phyloP scores from a whole-genome alignment of 23 red algal genomes.

The Gracilariopsis chorda region DNA sequence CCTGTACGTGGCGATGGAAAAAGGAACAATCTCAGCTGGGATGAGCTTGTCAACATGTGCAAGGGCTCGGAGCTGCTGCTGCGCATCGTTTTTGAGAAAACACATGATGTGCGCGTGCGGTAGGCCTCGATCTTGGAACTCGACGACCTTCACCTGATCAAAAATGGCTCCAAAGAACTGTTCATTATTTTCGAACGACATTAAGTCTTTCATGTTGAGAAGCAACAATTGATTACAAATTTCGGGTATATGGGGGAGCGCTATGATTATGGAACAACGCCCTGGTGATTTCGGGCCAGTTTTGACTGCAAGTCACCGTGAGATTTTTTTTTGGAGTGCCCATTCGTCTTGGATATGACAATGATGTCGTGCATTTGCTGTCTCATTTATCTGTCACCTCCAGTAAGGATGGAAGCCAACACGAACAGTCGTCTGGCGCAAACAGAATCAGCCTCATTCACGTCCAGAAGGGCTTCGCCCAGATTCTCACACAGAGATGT shows the following conservation, averaged over 20 bases:
- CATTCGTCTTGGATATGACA: background rate
- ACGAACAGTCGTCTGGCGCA: background rate
- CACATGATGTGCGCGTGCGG: background rate
- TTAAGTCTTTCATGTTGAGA: background rate
- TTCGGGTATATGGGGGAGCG: background rate
- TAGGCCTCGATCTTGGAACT: background rate
- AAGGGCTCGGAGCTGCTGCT: background rate
- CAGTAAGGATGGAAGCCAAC: background rate
- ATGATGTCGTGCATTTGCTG: conserved; percentile 21
- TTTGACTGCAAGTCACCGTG: conserved; percentile 10
- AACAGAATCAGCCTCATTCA: background rate
- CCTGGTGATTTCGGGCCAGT: background rate
- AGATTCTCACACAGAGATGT: background rate
- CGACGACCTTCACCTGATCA: background rate
- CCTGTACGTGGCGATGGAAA: no score
- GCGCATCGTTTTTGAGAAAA: background rate
- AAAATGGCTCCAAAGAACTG: background rate
- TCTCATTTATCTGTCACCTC: background rate
- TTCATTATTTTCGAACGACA: background rate
- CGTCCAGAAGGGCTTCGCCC: background rate
- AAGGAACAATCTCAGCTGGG: background rate
- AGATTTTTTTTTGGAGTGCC: background rate
- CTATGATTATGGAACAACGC: background rate
- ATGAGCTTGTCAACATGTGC: background rate
- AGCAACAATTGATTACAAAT: background rate